Base-by-base conservation (phyloP, 2,329 filamentous ascomycete genomes). In the Epichloe festucae region DNA sequence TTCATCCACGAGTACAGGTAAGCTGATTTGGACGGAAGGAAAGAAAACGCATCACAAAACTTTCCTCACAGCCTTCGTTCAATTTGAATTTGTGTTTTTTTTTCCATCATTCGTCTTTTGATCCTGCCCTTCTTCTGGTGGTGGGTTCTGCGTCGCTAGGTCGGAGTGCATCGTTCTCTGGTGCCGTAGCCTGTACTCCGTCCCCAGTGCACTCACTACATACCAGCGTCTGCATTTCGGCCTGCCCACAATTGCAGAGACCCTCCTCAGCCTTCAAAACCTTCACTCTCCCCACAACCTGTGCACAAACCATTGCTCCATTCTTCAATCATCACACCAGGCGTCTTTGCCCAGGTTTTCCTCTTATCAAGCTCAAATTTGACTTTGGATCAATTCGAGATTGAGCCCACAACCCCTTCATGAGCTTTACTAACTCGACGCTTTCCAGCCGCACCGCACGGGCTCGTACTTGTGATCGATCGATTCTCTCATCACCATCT, bases 251-350 rank as follows among this genome's bases (percentile, higher is more conserved):
- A 34, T 46, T 40, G 34, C 35, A 17, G 19, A 42, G 17, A 23
- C 36, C 38, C 23, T 6, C 38, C 23, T 6, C n/a, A 34, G 46
- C 49, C 42, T 53, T 53, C 48, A 50, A 17, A 54, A 35, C 49
- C 51, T 52, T 53, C 49, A 38, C 40, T 43, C 43, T 34, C 15
- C 21, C 49, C 36, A 34, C 31, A 38, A 41, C 38, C 39, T 42
- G 14, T 23, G 19, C 46, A 43, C 23, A 34, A 34, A 19, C 17
- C 31, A 48, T 39, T 23, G 15, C 35, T 38, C 7, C 21, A 12
- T 8, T 40, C 46, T 41, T 6, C 19, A 23, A 11, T n/a, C 42
- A 45, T 44, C 51, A 36, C 27, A 39, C 11, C n/a, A 10, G 11
- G n/a, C 47, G 11, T 42, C 38, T 48, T 23, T 23, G 4, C 11